These are phyloP conservation scores for Sclerotiophoma versabilis DNA, from an alignment of 2,329 filamentous ascomycete genomes.

Conservation along the genomic window DNA sequence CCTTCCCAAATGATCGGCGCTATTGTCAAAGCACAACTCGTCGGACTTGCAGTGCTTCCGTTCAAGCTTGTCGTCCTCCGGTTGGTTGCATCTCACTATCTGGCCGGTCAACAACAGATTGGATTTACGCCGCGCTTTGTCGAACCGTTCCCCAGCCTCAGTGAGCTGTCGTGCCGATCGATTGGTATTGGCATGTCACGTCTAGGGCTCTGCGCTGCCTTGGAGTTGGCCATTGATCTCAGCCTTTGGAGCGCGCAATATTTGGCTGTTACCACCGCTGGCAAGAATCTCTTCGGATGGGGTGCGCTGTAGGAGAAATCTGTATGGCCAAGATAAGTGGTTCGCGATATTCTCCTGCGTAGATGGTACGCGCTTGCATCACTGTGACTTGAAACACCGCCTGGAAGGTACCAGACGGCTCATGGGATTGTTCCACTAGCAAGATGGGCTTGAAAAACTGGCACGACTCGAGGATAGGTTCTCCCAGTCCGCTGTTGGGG, in stretches of 20 bases:
- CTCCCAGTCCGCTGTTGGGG: neutral
- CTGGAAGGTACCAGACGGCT: neutral
- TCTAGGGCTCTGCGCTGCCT: slow-evolving; percentile 40
- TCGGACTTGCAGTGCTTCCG: slow-evolving; percentile 41
- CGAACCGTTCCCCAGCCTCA: slow-evolving; percentile 13
- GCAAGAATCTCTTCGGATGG: slow-evolving; percentile 45
- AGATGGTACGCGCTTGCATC: neutral
- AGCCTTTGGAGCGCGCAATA: slow-evolving; percentile 46
- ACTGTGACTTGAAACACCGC: neutral
- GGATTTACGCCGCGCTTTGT: slow-evolving; percentile 15
- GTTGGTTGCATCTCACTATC: slow-evolving; percentile 42
- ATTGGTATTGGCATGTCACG: slow-evolving; percentile 38
- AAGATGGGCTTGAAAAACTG: neutral
- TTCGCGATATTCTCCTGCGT: neutral
- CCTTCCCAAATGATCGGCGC: slow-evolving; percentile 43
- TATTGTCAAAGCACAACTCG: slow-evolving; percentile 42
- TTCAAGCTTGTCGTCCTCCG: slow-evolving; percentile 41
- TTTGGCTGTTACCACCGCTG: slow-evolving; percentile 35
- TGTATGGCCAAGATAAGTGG: neutral
- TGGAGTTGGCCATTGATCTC: slow-evolving; percentile 45
- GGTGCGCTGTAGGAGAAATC: slow-evolving; percentile 31
- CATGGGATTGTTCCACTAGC: neutral
- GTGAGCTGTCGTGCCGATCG: slow-evolving; percentile 24
- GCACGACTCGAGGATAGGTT: neutral
- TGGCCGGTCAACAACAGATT: slow-evolving; percentile 18